Conservation (phyloP, 305 asterid species). For the Petunia hybrid region DNA sequence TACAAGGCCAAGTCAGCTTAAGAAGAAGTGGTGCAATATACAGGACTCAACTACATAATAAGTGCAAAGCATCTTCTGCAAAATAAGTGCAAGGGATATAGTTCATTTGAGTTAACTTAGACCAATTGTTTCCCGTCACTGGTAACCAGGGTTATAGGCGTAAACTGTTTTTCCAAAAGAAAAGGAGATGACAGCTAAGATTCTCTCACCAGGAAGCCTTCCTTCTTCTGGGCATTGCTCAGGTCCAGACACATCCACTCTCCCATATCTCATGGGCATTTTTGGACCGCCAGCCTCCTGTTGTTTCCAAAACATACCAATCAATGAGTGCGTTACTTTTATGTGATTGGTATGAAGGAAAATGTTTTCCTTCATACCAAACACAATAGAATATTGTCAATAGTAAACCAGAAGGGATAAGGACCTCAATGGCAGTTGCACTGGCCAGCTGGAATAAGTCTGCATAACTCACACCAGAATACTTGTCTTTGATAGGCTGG, state of each 20-base stretch:
- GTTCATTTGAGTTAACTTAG: background rate
- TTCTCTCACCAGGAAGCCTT: conserved; percentile 85
- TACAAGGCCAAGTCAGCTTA: too few relatives aligned
- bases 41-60: too few relatives aligned
- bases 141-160: too few relatives aligned
- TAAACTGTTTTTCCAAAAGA: background rate
- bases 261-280: conserved; percentile 95
- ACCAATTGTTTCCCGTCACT: background rate
- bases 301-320: conserved; percentile 35
- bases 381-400: background rate
- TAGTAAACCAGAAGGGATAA: conserved; percentile 30
- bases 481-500: conserved; percentile 93
- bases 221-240: conserved; percentile 98
- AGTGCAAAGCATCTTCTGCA: too few relatives aligned
- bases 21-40: too few relatives aligned
- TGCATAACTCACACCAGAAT: conserved; percentile 75
- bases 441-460: conserved; percentile 96
- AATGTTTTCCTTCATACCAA: too few relatives aligned
- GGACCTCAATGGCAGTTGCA: conserved; percentile 93
- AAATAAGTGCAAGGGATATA: too few relatives aligned
- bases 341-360: background rate
- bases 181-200: background rate
- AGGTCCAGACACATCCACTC: conserved; percentile 82
- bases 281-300: conserved; percentile 97
- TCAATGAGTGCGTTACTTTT: conserved; percentile 24